Conservation (phyloP, 345 rosid species). For the Populus deltoides region DNA sequence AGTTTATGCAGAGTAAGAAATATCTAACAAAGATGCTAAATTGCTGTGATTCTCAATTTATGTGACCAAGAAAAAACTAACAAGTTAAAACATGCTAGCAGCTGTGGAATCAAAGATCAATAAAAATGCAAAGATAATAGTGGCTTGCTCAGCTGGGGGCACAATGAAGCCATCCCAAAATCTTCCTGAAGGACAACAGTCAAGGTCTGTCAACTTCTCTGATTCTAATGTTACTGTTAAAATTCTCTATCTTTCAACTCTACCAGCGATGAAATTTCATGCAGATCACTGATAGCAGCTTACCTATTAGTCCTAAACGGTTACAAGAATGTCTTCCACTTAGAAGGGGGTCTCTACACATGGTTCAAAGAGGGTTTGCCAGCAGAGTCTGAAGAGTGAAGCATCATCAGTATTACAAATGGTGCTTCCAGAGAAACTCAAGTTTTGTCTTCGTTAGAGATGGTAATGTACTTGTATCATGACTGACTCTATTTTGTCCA, state of each 20-base stretch:
- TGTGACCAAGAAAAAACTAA: background rate
- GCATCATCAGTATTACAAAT: background rate
- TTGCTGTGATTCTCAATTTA: background rate
- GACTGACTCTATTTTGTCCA: constrained; percentile 3
- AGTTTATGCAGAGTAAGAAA: constrained; percentile 60
- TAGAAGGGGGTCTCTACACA: constrained; percentile 83
- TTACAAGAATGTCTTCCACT: constrained; percentile 72
- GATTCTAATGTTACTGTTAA: background rate
- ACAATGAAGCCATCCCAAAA: constrained; percentile 80
- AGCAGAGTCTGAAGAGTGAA: constrained; percentile 48
- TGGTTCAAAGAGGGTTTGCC: constrained; percentile 92
- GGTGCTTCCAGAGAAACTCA: constrained; percentile 23
- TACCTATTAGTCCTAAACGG: constrained; percentile 87
- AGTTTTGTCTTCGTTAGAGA: constrained; percentile 21
- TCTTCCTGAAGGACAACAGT: constrained; percentile 94
- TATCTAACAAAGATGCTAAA: constrained; percentile 1
- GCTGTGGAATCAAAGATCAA: constrained; percentile 76
- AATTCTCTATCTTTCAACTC: background rate
- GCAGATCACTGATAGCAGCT: constrained; percentile 97
- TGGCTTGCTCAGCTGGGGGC: constrained; percentile 92
- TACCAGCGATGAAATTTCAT: background rate
- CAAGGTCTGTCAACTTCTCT: constrained; percentile 47
- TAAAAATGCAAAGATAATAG: constrained; percentile 84
- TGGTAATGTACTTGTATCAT: constrained; percentile 4
- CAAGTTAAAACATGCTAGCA: constrained; percentile 20